phyloP scores from a whole-genome alignment of 257 asterid species.

The Catharanthus roseus region DNA sequence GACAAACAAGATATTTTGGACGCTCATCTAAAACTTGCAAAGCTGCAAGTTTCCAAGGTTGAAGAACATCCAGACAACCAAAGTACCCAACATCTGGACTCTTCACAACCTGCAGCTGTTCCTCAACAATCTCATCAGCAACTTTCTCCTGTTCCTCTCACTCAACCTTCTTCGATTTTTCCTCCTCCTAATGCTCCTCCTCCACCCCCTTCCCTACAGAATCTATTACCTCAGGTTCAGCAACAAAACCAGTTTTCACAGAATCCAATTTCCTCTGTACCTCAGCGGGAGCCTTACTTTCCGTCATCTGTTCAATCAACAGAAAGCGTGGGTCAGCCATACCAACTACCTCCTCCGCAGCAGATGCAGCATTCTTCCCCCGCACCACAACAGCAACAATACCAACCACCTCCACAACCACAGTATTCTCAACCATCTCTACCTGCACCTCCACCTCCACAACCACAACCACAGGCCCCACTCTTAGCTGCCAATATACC shows the following conservation, averaged over 20 bases:
- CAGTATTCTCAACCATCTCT: conserved; percentile 50
- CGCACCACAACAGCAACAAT: conserved; percentile 36
- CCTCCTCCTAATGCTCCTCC: conserved; percentile 52
- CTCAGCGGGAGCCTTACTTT: conserved; percentile 59
- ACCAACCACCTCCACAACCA: conserved; percentile 45
- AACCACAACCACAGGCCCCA: conserved; percentile 47
- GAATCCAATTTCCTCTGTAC: conserved; percentile 45
- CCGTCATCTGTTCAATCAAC: conserved; percentile 52
- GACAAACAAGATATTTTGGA: conserved; percentile 81
- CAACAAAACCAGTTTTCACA: conserved; percentile 51
- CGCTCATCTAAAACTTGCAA: conserved; percentile 60
- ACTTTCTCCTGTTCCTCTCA: conserved; percentile 34
- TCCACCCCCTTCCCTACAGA: conserved; percentile 47
- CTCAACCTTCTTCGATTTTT: conserved; percentile 38
- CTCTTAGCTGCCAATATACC: conserved; percentile 37
- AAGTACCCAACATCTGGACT: conserved; percentile 31
- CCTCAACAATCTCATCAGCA: conserved; percentile 48
- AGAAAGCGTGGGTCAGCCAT: conserved; percentile 49
- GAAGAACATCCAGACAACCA: conserved; percentile 52
- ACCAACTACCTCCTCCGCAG: conserved; percentile 48
- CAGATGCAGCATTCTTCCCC: conserved; percentile 27
- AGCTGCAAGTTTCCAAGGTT: conserved; percentile 49
- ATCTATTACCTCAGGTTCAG: conserved; percentile 46
- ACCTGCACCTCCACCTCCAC: conserved; percentile 39
- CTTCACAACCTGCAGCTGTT: conserved; percentile 42